Evolutionary conservation across 176 grass and related monocot species (phyloP), one percentile per base, ranked within the genome.

Genomic region (Bothriochloa decipiens): DNA sequence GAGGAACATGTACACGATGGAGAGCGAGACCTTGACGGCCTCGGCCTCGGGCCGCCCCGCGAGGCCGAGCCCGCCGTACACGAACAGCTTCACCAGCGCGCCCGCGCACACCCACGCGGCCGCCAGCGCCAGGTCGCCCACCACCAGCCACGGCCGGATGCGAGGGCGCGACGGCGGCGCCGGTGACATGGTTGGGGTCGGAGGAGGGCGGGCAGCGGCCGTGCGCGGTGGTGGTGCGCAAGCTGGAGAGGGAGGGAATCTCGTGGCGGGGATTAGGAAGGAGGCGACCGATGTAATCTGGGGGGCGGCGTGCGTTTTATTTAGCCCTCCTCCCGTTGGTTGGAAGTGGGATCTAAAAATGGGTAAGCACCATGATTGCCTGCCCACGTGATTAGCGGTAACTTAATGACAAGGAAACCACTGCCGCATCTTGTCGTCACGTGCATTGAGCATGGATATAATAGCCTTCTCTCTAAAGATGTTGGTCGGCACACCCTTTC

Each of bases 71-170:
- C 53, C 29, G 45, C 83, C 75, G 87, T 89, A 89, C 42, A 99
- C 91, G 65, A 87, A 64, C 60, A 99, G 86, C 91, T 94, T 96
- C 57, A 96, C 93, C 77, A 99, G 65, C 40, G 91, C 80, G 35
- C 96, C 91, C 63, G 91, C 91, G 87, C 96, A 99, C 50, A 99
- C 93, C 96, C 96, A 96, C 50, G 85, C 77, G 75, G 79, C 89
- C 33, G 93, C 81, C 72, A 99, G 40, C 57, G 82, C 88, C 87
- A 88, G 65, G 91, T 99, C 96, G 13, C 82, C 62, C 35, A 75
- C 85, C 61, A 92, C 84, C 67, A 94, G 69, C 89, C 35, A 82
- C 69, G 62, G 81, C 80, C 87, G 82, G 77, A 87, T 70, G 63
- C 75, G 75, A 72, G 60, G 62, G 75, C 69, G 65, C 12, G 75